These are phyloP conservation scores for Phialophora tarda DNA, from an alignment of 2,329 filamentous ascomycete genomes.

Conservation along the genomic window DNA sequence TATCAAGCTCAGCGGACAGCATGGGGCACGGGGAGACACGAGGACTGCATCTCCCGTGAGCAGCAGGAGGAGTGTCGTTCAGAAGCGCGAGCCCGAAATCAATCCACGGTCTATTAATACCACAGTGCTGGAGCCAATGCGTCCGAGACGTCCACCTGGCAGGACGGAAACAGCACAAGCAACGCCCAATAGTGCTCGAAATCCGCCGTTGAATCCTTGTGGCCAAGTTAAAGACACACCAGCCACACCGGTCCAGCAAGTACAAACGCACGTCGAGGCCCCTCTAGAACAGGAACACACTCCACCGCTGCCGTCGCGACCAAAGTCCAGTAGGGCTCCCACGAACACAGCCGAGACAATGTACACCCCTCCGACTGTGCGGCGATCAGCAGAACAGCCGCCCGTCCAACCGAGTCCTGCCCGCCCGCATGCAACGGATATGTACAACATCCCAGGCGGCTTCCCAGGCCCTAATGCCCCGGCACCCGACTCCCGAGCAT, in stretches of 20 bases:
- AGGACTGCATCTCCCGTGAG: background rate
- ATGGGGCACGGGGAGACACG: background rate
- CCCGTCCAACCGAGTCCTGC: background rate
- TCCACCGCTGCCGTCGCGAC: background rate
- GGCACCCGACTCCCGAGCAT: background rate
- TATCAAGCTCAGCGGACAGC: background rate
- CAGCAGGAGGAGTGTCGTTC: background rate
- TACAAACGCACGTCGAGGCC: background rate
- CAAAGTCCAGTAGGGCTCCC: background rate
- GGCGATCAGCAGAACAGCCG: slow-evolving; percentile 4
- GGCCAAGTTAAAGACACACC: background rate
- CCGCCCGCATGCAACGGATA: background rate
- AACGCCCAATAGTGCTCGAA: background rate
- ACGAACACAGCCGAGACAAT: background rate
- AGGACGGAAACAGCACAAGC: background rate
- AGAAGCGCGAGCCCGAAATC: background rate
- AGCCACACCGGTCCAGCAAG: background rate
- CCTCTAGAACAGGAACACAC: background rate
- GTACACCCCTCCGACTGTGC: background rate
- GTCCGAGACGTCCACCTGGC: slow-evolving; percentile 1
- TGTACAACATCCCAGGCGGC: slow-evolving; percentile 9
- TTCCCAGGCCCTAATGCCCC: slow-evolving; percentile 2
- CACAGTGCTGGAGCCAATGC: background rate
- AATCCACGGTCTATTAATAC: background rate
- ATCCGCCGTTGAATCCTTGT: background rate